phyloP scores from a whole-genome alignment of 805 yeast genomes.

The Alloascoidea africana region DNA sequence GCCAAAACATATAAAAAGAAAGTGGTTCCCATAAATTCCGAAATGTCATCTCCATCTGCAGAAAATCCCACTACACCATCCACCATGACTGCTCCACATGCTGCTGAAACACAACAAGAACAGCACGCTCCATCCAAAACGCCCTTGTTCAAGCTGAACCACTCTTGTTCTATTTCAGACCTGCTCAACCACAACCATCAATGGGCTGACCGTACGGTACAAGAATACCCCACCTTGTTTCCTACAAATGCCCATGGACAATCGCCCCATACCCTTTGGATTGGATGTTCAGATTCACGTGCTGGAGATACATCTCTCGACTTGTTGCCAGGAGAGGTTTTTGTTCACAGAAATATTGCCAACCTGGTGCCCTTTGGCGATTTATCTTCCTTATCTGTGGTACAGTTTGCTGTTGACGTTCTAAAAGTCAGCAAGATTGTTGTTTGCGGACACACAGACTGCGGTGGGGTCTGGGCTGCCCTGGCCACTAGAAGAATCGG shows the following conservation, averaged over 20 bases:
- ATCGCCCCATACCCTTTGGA: conserved; percentile 86
- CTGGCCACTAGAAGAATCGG: conserved; percentile 50
- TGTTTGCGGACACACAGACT: conserved; percentile 89
- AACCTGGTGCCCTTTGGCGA: conserved; percentile 59
- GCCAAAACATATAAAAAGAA: conserved; percentile 13
- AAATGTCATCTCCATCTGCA: background rate
- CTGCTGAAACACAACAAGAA: background rate
- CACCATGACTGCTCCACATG: background rate
- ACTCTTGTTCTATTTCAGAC: background rate
- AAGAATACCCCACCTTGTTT: conserved; percentile 40
- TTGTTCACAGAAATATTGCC: conserved; percentile 81
- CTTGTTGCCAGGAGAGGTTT: conserved; percentile 83
- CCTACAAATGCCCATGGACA: conserved; percentile 67
- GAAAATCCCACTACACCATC: background rate
- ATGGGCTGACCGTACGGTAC: conserved; percentile 31
- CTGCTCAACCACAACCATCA: conserved; percentile 23
- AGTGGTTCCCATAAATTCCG: too few relatives aligned
- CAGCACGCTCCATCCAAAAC: too few relatives aligned
- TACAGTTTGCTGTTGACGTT: conserved; percentile 80
- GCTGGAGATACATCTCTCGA: conserved; percentile 66
- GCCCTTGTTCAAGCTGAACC: too few relatives aligned
- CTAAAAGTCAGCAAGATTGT: conserved; percentile 68
- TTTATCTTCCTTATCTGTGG: conserved; percentile 55
- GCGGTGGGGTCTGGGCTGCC: conserved; percentile 86
- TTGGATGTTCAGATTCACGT: conserved; percentile 89